These are phyloP conservation scores for Macrotyloma uniflorum DNA, from an alignment of 306 rosid species.

Conservation along the genomic window DNA sequence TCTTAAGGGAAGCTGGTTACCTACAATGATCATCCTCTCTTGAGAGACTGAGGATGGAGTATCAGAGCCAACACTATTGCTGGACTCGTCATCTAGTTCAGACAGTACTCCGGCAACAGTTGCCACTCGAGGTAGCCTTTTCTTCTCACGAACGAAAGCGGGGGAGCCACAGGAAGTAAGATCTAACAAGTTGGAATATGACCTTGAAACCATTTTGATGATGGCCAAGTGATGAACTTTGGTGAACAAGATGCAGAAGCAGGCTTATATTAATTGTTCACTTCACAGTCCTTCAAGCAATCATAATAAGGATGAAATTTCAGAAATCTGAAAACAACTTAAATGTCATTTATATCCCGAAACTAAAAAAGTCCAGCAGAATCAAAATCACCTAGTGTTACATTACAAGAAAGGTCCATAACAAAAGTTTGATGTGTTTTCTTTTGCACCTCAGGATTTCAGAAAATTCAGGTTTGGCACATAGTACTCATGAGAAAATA, in stretches of 20 bases:
- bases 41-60: constrained; percentile 79
- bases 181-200: constrained; percentile 83
- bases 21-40: constrained; percentile 85
- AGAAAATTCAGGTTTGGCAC: constrained; percentile 25
- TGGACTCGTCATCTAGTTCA: constrained; percentile 74
- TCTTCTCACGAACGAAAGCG: constrained; percentile 66
- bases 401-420: constrained; percentile 1
- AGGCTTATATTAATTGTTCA: constrained; percentile 24
- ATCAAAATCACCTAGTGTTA: constrained; percentile 17
- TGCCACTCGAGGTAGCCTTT: constrained; percentile 80
- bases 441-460: background rate
- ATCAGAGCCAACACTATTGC: constrained; percentile 69
- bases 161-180: constrained; percentile 78
- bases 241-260: constrained; percentile 27
- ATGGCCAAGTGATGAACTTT: constrained; percentile 1
- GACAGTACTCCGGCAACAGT: constrained; percentile 86
- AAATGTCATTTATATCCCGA: background rate
- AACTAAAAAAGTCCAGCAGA: constrained; percentile 7
- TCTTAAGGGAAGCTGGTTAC: constrained; percentile 82
- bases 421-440: background rate
- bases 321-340: constrained; percentile 37
- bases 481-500: background rate
- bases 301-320: constrained; percentile 32
- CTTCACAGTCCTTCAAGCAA: constrained; percentile 39
- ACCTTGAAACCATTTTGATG: constrained; percentile 75